Evolutionary conservation across 805 yeast genomes (phyloP).

Genomic region (Spathaspora sp.): DNA sequence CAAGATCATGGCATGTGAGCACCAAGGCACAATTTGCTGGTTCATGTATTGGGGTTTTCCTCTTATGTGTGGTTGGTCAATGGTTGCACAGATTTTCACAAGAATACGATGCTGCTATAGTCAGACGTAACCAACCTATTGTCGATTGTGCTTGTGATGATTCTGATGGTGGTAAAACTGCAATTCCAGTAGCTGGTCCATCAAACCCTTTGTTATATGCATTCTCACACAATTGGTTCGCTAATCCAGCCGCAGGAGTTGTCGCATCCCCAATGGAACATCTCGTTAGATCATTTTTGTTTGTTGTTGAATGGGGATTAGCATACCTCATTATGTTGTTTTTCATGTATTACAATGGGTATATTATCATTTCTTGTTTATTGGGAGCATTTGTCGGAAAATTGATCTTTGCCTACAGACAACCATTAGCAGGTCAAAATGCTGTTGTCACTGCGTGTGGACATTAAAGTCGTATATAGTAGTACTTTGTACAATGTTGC

Average conservation of each 20-base stretch:
- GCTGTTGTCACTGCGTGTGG: background rate
- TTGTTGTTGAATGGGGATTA: constrained; percentile 59
- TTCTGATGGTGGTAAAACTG: background rate
- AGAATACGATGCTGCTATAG: constrained; percentile 44
- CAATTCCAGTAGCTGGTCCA: background rate
- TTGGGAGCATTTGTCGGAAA: constrained; percentile 61
- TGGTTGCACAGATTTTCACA: constrained; percentile 53
- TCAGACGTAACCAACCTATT: constrained; percentile 8
- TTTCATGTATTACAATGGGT: constrained; percentile 75
- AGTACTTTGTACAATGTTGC: background rate
- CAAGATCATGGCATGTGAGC: constrained; percentile 59
- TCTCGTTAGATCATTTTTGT: constrained; percentile 44
- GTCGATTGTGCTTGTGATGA: background rate
- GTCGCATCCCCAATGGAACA: constrained; percentile 51
- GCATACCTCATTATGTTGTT: constrained; percentile 66
- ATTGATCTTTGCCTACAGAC: constrained; percentile 46
- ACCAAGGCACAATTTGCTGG: constrained; percentile 65
- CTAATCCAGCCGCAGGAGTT: constrained; percentile 10
- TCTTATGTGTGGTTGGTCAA: constrained; percentile 53
- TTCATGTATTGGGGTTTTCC: constrained; percentile 67
- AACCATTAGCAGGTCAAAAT: constrained; percentile 24
- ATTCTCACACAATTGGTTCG: constrained; percentile 32
- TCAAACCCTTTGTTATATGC: constrained; percentile 20
- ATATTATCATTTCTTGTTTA: constrained; percentile 58
- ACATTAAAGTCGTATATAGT: background rate